These are phyloP conservation scores for Bimuria novae-zelandiae DNA, from an alignment of 2,329 filamentous ascomycete genomes.

Conservation along the genomic window DNA sequence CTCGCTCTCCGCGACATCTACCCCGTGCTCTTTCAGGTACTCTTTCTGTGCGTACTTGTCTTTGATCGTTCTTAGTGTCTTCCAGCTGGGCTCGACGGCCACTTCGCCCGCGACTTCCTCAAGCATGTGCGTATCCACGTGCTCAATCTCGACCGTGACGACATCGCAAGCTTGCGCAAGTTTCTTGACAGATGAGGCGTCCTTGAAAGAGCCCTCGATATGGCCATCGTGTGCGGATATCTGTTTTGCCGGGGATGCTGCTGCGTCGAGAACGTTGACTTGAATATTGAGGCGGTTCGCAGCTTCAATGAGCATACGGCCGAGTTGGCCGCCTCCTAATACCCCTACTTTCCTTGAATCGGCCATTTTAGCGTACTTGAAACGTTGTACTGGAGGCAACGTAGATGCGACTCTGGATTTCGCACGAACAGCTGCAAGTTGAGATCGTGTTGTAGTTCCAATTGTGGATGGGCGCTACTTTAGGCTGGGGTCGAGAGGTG, in stretches of 20 bases:
- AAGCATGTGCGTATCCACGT: slow-evolving; percentile 86
- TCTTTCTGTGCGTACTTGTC: slow-evolving; percentile 93
- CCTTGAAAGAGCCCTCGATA: slow-evolving; percentile 86
- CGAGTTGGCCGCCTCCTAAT: slow-evolving; percentile 63
- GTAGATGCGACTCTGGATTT: too few relatives aligned
- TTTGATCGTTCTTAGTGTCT: slow-evolving; percentile 85
- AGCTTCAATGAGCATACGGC: slow-evolving; percentile 92
- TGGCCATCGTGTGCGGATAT: slow-evolving; percentile 76
- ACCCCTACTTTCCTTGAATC: slow-evolving; percentile 43
- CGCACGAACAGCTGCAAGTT: background rate
- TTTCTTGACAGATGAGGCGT: slow-evolving; percentile 75
- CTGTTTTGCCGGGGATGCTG: slow-evolving; percentile 80
- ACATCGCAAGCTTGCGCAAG: slow-evolving; percentile 79
- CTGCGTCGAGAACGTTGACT: slow-evolving; percentile 77
- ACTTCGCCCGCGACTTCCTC: slow-evolving; percentile 76
- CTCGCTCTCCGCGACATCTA: slow-evolving; percentile 74
- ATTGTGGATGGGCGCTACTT: slow-evolving; percentile 4
- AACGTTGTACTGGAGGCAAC: background rate
- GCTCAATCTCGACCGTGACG: slow-evolving; percentile 92
- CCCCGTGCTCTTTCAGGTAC: slow-evolving; percentile 68
- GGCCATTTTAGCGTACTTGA: slow-evolving; percentile 24
- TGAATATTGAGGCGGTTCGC: slow-evolving; percentile 78
- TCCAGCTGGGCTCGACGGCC: slow-evolving; percentile 77
- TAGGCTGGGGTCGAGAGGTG: slow-evolving; percentile 3
- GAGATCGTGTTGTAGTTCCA: background rate